Percentiles rank a stretch among this genome's conserved stretches.
These are phyloP conservation scores for Orbilia oligospora DNA, from an alignment of 2,329 filamentous ascomycete species.

Conservation along the genomic window DNA sequence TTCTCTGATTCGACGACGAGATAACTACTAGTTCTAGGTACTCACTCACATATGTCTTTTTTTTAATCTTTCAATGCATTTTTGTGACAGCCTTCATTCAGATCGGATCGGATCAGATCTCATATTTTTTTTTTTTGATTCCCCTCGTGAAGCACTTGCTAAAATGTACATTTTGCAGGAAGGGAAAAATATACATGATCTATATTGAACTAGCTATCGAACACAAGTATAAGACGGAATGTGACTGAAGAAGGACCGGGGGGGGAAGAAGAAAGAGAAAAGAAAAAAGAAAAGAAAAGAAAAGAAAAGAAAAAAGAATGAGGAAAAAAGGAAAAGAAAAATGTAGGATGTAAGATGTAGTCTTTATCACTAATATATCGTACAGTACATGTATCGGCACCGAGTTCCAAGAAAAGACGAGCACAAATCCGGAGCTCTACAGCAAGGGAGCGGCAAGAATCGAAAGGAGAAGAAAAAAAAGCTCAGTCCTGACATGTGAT, in stretches of 20 bases:
- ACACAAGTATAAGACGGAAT: background rate
- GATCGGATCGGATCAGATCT: too few relatives aligned
- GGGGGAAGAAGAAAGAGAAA: too few relatives aligned
- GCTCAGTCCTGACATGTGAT: constrained; percentile 35
- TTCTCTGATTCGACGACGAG: constrained; percentile 8
- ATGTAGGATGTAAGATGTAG: constrained; percentile 18
- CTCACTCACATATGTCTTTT: too few relatives aligned
- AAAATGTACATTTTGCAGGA: constrained; percentile 11
- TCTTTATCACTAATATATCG: constrained; percentile 57
- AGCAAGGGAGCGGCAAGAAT: constrained; percentile 37
- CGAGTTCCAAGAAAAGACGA: constrained; percentile 20
- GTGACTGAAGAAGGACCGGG: background rate
- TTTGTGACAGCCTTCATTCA: constrained; percentile 12
- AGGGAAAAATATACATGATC: constrained; percentile 12
- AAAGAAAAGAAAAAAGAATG: too few relatives aligned
- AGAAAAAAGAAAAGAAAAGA: constrained; percentile 21
- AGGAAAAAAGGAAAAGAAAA: constrained; percentile 1
- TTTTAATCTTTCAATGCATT: background rate
- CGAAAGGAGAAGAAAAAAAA: background rate
- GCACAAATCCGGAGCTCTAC: constrained; percentile 24
- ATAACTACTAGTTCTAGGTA: too few relatives aligned
- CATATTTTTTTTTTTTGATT: too few relatives aligned
- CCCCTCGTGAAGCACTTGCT: background rate
- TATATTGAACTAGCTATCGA: background rate
- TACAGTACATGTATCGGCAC: constrained; percentile 36